Base-by-base conservation (phyloP, 1,284 basidiomycete species). In the Pterulicium gracile region DNA sequence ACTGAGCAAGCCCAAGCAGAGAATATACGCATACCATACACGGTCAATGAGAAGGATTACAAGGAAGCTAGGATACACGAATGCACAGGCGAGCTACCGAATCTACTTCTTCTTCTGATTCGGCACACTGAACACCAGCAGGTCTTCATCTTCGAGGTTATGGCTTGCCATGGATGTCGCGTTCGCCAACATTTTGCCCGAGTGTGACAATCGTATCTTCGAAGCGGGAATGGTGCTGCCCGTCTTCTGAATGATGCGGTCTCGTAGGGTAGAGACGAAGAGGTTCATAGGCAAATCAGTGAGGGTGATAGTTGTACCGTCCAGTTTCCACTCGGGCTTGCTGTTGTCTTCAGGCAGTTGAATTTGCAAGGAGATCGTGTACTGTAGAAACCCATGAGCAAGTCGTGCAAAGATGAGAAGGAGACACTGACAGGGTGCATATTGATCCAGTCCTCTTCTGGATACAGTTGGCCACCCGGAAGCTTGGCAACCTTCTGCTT, bases 321-420 rank as follows among this genome's bases (percentile, higher is more conserved):
- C 80, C 47, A 96, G 72, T 58, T 92, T 91, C 88, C 87, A 94
- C 63, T 94, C 91, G 0, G 91, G 82, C 61, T 87, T 89, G 27
- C 82, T 78, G 1, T 80, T 64, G 57, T 92, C 83, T 45, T 66
- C 69, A 1, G 93, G 91, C 49, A 97, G 70, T 60, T 93, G 88
- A 3, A 96, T 72, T 34, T 74, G 72, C 22, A 97, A 70, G 10
- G 83, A 81, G 56, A 96, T 88, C 5, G 92, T 85, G 54, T 92
- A 82, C 79, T 83, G 52, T 3, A 51, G 51, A 41, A 44, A n/a
- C n/a, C n/a, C n/a, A n/a, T n/a, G n/a, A n/a, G n/a, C n/a, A n/a
- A n/a, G n/a, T n/a, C n/a, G n/a, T n/a, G n/a, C n/a, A 17, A 42
- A 45, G 21, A 39, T 10, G 12, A 23, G 32, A 20, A 14, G 34